Percentiles rank a stretch among this genome's conserved stretches.
These are phyloP conservation scores for Raffaelea arxii DNA, from an alignment of 2,329 filamentous ascomycete species.

Conservation along the genomic window DNA sequence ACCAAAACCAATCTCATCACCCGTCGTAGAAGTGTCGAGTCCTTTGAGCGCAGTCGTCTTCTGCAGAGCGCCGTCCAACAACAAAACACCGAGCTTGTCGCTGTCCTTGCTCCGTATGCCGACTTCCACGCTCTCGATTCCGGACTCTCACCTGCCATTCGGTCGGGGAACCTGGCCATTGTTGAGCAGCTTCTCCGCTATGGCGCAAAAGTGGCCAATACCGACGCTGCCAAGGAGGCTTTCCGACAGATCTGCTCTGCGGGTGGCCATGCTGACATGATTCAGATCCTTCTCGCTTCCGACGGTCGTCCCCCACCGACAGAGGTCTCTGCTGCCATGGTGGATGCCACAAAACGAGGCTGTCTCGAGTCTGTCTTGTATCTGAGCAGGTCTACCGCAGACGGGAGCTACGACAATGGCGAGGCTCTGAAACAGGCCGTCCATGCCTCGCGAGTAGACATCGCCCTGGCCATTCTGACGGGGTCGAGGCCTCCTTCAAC, in stretches of 20 bases:
- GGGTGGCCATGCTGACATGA: constrained; percentile 34
- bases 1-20: constrained; percentile 37
- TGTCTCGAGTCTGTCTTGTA: constrained; percentile 40
- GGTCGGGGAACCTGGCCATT: constrained; percentile 30
- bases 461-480: constrained; percentile 44
- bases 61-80: constrained; percentile 42
- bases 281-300: constrained; percentile 39
- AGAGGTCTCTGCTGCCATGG: constrained; percentile 39
- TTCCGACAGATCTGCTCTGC: constrained; percentile 41
- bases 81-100: constrained; percentile 42
- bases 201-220: constrained; percentile 39
- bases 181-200: constrained; percentile 39
- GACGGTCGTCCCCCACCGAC: constrained; percentile 33
- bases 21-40: constrained; percentile 39
- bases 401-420: constrained; percentile 41
- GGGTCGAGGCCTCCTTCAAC: constrained; percentile 41
- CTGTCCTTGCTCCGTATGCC: constrained; percentile 42
- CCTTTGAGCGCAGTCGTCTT: constrained; percentile 39
- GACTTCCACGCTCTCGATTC: constrained; percentile 40
- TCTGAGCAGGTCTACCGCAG: constrained; percentile 41
- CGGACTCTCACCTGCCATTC: constrained; percentile 39
- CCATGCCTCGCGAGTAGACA: constrained; percentile 37
- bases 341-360: constrained; percentile 38
- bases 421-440: constrained; percentile 43
- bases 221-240: constrained; percentile 39